Evolutionary conservation across 495 filamentous ascomycete genomes (phyloP).

Genomic region (Xylaria telfairii): DNA sequence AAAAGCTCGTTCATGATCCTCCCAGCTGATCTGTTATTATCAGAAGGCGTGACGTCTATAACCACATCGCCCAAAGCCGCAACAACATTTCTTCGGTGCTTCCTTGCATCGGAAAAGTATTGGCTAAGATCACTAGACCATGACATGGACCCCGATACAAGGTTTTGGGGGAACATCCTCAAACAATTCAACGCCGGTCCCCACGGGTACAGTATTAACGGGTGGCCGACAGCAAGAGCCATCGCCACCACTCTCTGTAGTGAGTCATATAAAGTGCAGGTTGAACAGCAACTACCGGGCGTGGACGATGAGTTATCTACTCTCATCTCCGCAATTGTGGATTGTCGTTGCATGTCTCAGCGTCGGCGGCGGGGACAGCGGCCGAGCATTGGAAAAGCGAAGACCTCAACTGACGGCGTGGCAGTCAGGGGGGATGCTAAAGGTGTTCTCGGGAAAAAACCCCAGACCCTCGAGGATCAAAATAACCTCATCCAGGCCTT

Average conservation of each 20-base stretch:
- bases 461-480: not conserved
- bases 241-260: conserved; percentile 1
- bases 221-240: not conserved
- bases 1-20: conserved; percentile 1
- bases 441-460: conserved; percentile 4
- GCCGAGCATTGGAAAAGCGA: not conserved
- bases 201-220: not conserved
- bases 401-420: not conserved
- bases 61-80: not conserved
- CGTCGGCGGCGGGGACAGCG: not conserved
- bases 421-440: not conserved
- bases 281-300: not conserved
- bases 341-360: conserved; percentile 1
- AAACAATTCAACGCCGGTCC: not conserved
- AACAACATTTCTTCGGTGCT: not conserved
- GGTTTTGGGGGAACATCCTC: not conserved
- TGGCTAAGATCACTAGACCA: conserved; percentile 10
- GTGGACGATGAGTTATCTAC: not conserved
- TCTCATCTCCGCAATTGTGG: not conserved
- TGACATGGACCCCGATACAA: not conserved
- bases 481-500: not conserved
- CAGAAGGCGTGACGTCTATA: not conserved
- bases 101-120: not conserved
- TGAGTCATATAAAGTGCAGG: not conserved
- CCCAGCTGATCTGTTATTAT: not conserved